phyloP scores from a whole-genome alignment of 192 early-diverging fungal species.

The Piromyces finnis region DNA sequence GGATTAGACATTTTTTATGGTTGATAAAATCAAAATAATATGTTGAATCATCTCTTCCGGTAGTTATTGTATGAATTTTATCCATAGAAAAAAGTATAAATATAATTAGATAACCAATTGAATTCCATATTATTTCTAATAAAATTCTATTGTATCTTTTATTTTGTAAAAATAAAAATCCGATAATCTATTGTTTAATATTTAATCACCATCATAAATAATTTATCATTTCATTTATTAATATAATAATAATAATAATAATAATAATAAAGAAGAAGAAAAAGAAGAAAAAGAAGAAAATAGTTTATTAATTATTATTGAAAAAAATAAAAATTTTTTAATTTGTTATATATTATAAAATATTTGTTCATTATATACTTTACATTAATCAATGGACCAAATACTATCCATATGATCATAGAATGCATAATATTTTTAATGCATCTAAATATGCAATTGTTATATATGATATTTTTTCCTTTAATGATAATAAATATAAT shows the following conservation, averaged over 20 bases:
- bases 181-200: no score
- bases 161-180: no score
- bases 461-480: background rate
- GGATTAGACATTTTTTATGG: background rate
- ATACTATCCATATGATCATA: background rate
- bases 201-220: no score
- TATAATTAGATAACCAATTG: background rate
- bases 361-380: no score
- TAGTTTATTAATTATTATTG: no score
- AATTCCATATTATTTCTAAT: background rate
- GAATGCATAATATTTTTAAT: background rate
- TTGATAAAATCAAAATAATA: background rate
- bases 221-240: no score
- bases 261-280: no score
- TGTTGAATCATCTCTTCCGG: background rate
- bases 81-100: background rate
- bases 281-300: no score
- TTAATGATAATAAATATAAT: background rate
- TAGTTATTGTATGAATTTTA: background rate
- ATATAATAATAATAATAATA: no score
- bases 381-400: background rate
- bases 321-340: no score
- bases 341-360: no score
- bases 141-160: background rate
- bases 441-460: background rate